A percentile compares a stretch with the other conserved stretches of the same genome.
Evolutionary conservation across 2,329 filamentous ascomycete species (phyloP).

Genomic region (Fusarium sp.): DNA sequence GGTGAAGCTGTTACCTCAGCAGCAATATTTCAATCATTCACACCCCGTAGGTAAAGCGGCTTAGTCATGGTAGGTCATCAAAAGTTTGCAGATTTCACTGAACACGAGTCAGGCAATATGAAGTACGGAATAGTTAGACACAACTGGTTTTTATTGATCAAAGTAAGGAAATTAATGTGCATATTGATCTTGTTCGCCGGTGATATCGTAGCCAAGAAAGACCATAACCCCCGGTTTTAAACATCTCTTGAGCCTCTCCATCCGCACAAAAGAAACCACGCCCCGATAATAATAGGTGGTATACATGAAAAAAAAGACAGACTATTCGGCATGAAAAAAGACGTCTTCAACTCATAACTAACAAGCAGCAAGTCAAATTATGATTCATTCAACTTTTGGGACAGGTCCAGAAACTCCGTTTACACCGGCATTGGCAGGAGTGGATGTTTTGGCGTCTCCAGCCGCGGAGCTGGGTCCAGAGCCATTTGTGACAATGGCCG

Average conservation of each 20-base stretch:
- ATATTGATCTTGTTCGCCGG: conserved; percentile 48
- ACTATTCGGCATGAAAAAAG: conserved; percentile 34
- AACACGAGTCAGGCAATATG: not conserved
- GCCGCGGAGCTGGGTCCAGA: conserved; percentile 63
- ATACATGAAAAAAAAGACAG: conserved; percentile 44
- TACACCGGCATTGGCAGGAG: conserved; percentile 62
- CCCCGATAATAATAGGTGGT: conserved; percentile 36
- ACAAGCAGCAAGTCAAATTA: conserved; percentile 22
- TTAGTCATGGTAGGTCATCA: no score
- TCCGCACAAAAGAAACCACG: conserved; percentile 43
- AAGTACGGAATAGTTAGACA: not conserved
- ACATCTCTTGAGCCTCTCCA: conserved; percentile 37
- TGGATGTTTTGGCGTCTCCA: conserved; percentile 64
- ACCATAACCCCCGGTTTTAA: conserved; percentile 41
- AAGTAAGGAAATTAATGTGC: conserved; percentile 42
- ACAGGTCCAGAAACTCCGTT: conserved; percentile 59
- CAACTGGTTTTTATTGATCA: conserved; percentile 37
- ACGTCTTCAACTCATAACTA: conserved; percentile 46
- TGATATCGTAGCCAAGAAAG: conserved; percentile 51
- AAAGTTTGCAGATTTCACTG: not conserved
- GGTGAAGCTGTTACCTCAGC: no score
- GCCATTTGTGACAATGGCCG: conserved; percentile 57
- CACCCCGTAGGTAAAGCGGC: no score
- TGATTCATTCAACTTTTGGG: conserved; percentile 62
- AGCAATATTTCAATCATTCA: no score